Conservation (phyloP, 306 rosid species). For the Vigna reflexopilosa region DNA sequence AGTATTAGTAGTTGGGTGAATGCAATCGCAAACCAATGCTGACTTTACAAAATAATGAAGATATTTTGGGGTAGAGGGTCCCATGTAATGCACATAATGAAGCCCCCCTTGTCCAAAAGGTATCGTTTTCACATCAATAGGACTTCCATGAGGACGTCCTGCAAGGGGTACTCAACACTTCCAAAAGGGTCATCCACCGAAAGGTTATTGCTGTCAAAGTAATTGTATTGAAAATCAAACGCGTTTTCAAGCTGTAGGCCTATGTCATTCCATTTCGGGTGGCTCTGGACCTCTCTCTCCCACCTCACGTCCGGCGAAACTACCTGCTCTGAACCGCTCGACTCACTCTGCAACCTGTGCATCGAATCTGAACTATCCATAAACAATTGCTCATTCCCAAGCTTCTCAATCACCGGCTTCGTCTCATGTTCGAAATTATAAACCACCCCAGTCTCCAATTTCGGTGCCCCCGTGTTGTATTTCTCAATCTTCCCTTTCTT, state of each 20-base stretch:
- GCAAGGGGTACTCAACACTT: constrained; percentile 56
- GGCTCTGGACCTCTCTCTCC: constrained; percentile 83
- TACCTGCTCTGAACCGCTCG: constrained; percentile 82
- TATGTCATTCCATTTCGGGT: constrained; percentile 61
- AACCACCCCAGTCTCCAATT: constrained; percentile 40
- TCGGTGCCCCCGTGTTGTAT: constrained; percentile 7
- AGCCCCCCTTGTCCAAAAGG: not conserved
- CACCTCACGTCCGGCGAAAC: constrained; percentile 73
- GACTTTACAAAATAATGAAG: constrained; percentile 36
- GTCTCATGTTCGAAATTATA: constrained; percentile 42
- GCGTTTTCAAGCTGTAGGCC: constrained; percentile 45
- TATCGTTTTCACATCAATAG: constrained; percentile 44
- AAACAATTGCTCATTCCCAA: constrained; percentile 49
- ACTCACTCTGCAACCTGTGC: constrained; percentile 68
- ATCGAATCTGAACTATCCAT: constrained; percentile 69
- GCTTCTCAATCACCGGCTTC: constrained; percentile 59
- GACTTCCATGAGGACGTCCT: constrained; percentile 70
- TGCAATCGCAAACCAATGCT: constrained; percentile 8
- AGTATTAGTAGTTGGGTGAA: constrained; percentile 23
- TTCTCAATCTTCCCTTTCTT: constrained; percentile 83
- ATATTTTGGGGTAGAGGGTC: not conserved
- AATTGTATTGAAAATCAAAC: constrained; percentile 58
- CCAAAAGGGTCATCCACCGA: constrained; percentile 63
- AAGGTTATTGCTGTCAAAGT: constrained; percentile 49
- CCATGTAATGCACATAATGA: not conserved